Evolutionary conservation across 495 filamentous ascomycete genomes (phyloP), one percentile per base, ranked within the genome.

Genomic region (Tuber brumale): DNA sequence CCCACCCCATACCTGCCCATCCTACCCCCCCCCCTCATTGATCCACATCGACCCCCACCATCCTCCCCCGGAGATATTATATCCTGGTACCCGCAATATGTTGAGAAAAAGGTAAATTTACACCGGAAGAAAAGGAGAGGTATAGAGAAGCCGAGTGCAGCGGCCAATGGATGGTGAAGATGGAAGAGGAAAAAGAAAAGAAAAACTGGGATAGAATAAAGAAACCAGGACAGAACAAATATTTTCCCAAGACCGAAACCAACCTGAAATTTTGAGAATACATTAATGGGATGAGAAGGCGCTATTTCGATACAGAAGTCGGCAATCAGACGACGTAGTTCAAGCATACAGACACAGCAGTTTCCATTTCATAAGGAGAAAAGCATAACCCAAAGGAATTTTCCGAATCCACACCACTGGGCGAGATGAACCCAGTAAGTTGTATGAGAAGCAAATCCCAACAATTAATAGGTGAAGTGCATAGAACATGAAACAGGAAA

Each of bases 381-480:
- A 31, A 66, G 27, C 57, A n/a, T 66, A 66, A 66, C 57, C 57
- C 57, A 66, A 66, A 27, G 57, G n/a, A 66, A 66, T 66, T 66
- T 61, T 31, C 57, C 57, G 12, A 31, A 66, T 31, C 57, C 57
- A 31, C n/a, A 66, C 57, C 57, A 66, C n/a, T 31, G 27, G 57
- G 16, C 10, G n/a, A 66, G n/a, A 66, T 66, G 57, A 66, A 31
- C 57, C n/a, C 12, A 66, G 57, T 31, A 66, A 66, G 57, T 66
- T 66, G 27, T 66, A 66, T 31, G 57, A 31, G 57, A 66, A 66
- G 27, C 12, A 66, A 66, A 66, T 31, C 57, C 57, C n/a, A 66
- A 66, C 57, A n/a, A 66, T 66, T 66, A 66, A 66, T 66, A 66
- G n/a, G 57, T 66, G 10, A 66, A 66, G 57, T 66, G 57, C 57